Base-by-base conservation (phyloP, 2,329 filamentous ascomycete genomes). In the Bimuria novae-zelandiae region DNA sequence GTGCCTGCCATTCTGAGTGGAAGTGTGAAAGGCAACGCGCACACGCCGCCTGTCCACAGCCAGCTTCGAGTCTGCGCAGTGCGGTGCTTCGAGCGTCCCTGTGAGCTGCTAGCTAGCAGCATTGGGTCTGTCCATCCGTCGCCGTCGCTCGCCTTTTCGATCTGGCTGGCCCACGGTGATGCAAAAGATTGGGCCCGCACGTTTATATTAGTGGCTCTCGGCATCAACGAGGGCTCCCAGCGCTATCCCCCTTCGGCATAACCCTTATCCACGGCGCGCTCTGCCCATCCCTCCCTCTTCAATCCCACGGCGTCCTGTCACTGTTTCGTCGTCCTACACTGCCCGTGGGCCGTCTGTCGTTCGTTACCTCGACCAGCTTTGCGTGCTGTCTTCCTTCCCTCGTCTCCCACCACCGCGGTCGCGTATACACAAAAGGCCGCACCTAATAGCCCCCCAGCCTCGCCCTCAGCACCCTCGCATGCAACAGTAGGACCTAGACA, bases 401-500 rank as follows among this genome's bases (percentile, higher is more conserved):
- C 32, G 12, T 11, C 30, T 7, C 10, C 39, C 36, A 23, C 36
- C 46, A 12, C 21, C 37, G 51, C 53, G 49, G 49, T 33, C 49
- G 49, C 25, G 41, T 44, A 52, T 40, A 52, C 43, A 36, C 44
- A 27, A 49, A 5, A 27, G 44, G 37, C 49, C 47, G 52, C 52
- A 19, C 41, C 33, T 46, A 52, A 35, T 52, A 25, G 16, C 17
- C 8, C 7, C 27, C 14, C 43, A 27, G 30, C 49, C 42, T 36
- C 42, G 30, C n/a, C 21, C 25, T 25, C 49, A 30, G 42, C 44
- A 29, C 40, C 67, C 61, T 61, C 66, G 66, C 62, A 71, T 69
- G 67, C 42, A 6, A 10, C 62, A 63, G 51, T 48, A 64, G 59
- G 1, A 33, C 6, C 7, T 11, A 21, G 16, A 25, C 62, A 60